These are phyloP conservation scores for Sordariomycetes sp. DNA, from an alignment of 2,329 filamentous ascomycete genomes.

Conservation along the genomic window DNA sequence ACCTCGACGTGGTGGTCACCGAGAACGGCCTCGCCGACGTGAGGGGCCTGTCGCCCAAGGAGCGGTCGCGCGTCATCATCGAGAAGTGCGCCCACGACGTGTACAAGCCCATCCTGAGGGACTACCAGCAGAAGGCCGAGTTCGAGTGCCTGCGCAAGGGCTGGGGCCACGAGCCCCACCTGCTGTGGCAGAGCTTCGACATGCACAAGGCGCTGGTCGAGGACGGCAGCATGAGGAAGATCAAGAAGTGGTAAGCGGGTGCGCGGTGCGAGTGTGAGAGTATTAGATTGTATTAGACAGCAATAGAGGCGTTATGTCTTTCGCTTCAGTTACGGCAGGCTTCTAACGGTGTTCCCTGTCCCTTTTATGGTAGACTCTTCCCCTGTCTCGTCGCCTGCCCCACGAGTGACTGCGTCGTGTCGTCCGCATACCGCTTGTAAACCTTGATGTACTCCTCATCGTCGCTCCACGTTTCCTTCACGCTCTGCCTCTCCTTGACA, in stretches of 20 bases:
- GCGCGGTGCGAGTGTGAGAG: background rate
- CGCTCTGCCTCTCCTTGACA: slow-evolving; percentile 47
- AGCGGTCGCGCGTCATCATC: slow-evolving; percentile 77
- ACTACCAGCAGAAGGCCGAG: slow-evolving; percentile 80
- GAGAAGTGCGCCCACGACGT: slow-evolving; percentile 78
- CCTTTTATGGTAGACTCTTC: slow-evolving; percentile 42
- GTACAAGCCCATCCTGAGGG: slow-evolving; percentile 70
- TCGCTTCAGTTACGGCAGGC: background rate
- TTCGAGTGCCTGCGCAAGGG: slow-evolving; percentile 77
- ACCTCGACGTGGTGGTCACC: slow-evolving; percentile 79
- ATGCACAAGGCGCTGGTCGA: slow-evolving; percentile 77
- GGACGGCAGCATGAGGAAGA: slow-evolving; percentile 78
- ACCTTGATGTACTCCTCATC: slow-evolving; percentile 56
- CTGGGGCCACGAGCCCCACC: slow-evolving; percentile 81
- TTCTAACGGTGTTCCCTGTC: background rate
- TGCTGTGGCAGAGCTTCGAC: slow-evolving; percentile 78
- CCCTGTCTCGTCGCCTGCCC: slow-evolving; percentile 54
- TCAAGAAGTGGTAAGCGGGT: slow-evolving; percentile 46
- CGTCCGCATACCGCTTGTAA: slow-evolving; percentile 58
- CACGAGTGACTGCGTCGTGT: slow-evolving; percentile 50
- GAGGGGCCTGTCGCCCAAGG: slow-evolving; percentile 65
- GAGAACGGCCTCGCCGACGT: slow-evolving; percentile 73
- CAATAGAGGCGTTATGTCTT: background rate
- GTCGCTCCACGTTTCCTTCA: slow-evolving; percentile 58
- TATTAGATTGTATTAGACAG: background rate